These are phyloP conservation scores for Ceratobasidium sp. DNA, from an alignment of 1,284 basidiomycete species.

Conservation along the genomic window DNA sequence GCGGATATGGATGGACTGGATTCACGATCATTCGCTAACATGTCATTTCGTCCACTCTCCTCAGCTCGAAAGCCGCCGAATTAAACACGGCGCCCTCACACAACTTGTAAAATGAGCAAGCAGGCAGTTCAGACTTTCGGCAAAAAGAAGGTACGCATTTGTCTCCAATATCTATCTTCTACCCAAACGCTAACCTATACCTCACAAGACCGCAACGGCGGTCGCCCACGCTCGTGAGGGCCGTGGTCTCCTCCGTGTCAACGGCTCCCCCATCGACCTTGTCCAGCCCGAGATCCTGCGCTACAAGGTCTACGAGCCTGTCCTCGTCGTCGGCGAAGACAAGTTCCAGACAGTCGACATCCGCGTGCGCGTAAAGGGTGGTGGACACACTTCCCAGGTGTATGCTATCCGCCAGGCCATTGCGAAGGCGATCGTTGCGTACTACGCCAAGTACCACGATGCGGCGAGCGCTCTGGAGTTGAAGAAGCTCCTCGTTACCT, in stretches of 20 bases:
- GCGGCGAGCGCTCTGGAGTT: constrained; percentile 96
- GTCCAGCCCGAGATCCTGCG: constrained; percentile 95
- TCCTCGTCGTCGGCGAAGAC: constrained; percentile 90
- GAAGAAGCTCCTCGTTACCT: constrained; percentile 95
- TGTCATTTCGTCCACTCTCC: constrained; percentile 3
- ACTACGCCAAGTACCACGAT: constrained; percentile 99
- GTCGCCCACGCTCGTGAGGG: constrained; percentile 97
- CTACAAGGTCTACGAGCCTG: constrained; percentile 97
- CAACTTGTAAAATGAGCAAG: constrained; percentile 56
- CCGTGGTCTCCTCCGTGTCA: constrained; percentile 96
- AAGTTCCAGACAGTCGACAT: constrained; percentile 90
- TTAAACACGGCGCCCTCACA: constrained; percentile 46
- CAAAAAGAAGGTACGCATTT: constrained; percentile 91
- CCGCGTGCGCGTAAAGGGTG: constrained; percentile 98
- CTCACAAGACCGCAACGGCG: constrained; percentile 90
- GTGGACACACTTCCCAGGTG: constrained; percentile 99
- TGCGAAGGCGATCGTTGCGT: constrained; percentile 97
- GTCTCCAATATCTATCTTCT: constrained; percentile 1
- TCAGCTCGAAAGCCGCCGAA: constrained; percentile 40
- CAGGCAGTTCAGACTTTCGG: constrained; percentile 97
- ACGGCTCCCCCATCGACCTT: constrained; percentile 96
- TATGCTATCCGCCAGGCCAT: constrained; percentile 99
- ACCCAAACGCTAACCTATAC: constrained; percentile 1
- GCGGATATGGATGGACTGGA: constrained; percentile 55
- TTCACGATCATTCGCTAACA: constrained; percentile 1